phyloP scores from a whole-genome alignment of 2,329 filamentous ascomycete genomes.

The Colletotrichum caudatum region DNA sequence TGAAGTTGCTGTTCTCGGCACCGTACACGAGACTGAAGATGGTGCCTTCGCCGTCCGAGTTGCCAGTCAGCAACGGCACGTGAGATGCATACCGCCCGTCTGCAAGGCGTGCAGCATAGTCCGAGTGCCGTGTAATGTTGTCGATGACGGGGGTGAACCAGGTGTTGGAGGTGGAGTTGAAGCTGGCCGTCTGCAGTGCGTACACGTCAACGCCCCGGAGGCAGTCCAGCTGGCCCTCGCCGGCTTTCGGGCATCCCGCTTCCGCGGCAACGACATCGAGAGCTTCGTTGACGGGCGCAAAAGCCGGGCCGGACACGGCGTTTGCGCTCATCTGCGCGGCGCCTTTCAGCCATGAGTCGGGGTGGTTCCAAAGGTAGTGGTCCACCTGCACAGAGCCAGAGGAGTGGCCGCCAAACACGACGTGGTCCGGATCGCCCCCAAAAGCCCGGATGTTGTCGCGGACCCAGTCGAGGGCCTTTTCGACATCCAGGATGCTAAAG shows the following conservation, averaged over 20 bases:
- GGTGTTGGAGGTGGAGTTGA: slow-evolving; percentile 53
- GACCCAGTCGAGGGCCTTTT: slow-evolving; percentile 55
- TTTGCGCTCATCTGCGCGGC: slow-evolving; percentile 58
- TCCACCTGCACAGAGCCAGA: slow-evolving; percentile 54
- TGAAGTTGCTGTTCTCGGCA: slow-evolving; percentile 49
- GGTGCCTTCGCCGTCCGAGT: slow-evolving; percentile 52
- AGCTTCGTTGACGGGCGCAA: slow-evolving; percentile 52
- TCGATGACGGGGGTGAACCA: slow-evolving; percentile 58
- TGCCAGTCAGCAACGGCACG: slow-evolving; percentile 53
- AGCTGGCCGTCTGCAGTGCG: slow-evolving; percentile 48
- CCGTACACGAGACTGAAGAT: slow-evolving; percentile 53
- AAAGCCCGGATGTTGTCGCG: slow-evolving; percentile 57
- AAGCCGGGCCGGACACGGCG: slow-evolving; percentile 54
- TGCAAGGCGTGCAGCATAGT: slow-evolving; percentile 48
- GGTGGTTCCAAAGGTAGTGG: slow-evolving; percentile 57
- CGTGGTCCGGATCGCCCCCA: slow-evolving; percentile 58
- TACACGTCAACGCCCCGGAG: slow-evolving; percentile 50
- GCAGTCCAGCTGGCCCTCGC: slow-evolving; percentile 52
- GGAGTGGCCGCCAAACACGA: slow-evolving; percentile 58
- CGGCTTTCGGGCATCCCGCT: slow-evolving; percentile 50
- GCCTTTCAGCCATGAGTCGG: slow-evolving; percentile 52
- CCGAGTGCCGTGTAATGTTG: slow-evolving; percentile 49
- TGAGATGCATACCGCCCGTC: slow-evolving; percentile 49
- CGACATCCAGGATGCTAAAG: slow-evolving; percentile 54
- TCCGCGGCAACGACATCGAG: slow-evolving; percentile 53